Evolutionary conservation across 768 basidiomycete species (phyloP), one percentile per base, ranked within the genome.

Genomic region (Galerina marginata): DNA sequence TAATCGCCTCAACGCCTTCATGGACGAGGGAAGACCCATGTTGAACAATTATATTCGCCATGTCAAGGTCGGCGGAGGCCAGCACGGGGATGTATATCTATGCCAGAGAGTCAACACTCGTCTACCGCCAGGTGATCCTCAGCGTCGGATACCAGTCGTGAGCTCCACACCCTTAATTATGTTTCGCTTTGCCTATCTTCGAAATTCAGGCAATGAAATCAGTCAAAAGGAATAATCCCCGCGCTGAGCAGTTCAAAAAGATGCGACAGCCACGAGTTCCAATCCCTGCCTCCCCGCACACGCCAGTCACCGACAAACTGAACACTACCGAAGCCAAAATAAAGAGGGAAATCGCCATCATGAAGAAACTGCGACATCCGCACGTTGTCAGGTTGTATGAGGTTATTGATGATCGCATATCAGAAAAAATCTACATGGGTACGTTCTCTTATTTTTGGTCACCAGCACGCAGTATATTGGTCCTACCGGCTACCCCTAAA

Each of bases 391-490:
- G 90, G 63, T 83, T 99, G 58, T 87, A 88, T 66, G 95, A 98
- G 74, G 95, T 98, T 70, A 96, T 99, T 62, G 96, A 99, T 74
- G 97, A 98, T 75, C 85, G 88, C 44, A 83, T 90, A 64, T 85
- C 86, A 51, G 90, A 92, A 67, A 92, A 91, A 76, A 91, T 99
- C 44, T 98, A 93, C 75, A 92, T 99, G 84, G 90, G 95, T 96
- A 67, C 74, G 93, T 83, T 33, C 9, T 38, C 11, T 12, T 44
- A n/a, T 40, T 55, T 47, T 25, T 43, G 49, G 56, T 61, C 54
- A 29, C 26, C 26, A 40, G 39, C 47, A 11, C 51, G 5, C 53
- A 26, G 42, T 42, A 11, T 52, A 43, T 23, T 40, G 37, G 44
- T 38, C 16, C 6, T 29, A 26, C 3, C 25, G 16, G 40, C 54